These are phyloP conservation scores for Miamiensis avidus DNA, from an alignment of 169 alveolate genomes.

Conservation along the genomic window DNA sequence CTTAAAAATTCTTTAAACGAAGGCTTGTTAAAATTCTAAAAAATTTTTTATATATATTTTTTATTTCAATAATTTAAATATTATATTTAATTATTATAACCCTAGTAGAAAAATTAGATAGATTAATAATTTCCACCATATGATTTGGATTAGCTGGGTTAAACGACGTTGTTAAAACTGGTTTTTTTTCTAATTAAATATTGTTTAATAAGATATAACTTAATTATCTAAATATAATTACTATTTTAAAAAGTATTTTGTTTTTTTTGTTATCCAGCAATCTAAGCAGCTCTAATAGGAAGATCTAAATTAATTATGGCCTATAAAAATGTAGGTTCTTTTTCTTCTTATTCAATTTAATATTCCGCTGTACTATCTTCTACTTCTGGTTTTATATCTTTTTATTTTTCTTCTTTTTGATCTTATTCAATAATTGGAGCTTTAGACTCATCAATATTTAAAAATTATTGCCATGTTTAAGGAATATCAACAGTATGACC, in stretches of 20 bases:
- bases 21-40: background rate
- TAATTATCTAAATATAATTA: no score
- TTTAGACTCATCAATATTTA: background rate
- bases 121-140: background rate
- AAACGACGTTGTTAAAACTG: background rate
- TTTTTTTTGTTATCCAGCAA: no score
- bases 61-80: no score
- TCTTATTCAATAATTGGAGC: background rate
- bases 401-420: no score
- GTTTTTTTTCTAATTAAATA: background rate
- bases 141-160: background rate
- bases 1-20: background rate
- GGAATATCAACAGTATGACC: background rate
- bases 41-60: no score
- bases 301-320: background rate
- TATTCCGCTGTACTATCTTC: background rate
- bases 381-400: background rate
- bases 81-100: background rate
- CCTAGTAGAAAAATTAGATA: background rate
- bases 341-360: background rate
- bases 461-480: background rate
- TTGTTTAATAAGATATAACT: no score
- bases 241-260: background rate
- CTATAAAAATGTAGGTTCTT: background rate
- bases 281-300: background rate